phyloP scores from a whole-genome alignment of 2,329 filamentous ascomycete species.

The Sarocladium strictum region DNA sequence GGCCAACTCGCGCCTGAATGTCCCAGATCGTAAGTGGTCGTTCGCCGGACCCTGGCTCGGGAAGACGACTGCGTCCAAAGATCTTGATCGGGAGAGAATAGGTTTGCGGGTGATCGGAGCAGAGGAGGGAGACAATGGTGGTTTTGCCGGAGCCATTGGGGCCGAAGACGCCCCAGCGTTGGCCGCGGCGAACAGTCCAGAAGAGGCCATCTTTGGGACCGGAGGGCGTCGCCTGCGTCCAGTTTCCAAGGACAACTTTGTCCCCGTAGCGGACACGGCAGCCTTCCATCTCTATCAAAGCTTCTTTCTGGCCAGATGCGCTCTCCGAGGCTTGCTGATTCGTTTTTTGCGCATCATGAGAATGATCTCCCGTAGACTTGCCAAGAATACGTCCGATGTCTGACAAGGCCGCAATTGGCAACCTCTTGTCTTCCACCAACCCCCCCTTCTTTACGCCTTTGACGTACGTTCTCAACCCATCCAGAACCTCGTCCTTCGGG shows the following conservation, averaged over 20 bases:
- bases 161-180: conserved; percentile 89
- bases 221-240: conserved; percentile 54
- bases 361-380: conserved; percentile 16
- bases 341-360: not conserved
- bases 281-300: conserved; percentile 80
- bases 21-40: conserved; percentile 87
- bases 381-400: conserved; percentile 43
- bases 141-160: conserved; percentile 96
- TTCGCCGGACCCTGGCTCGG: conserved; percentile 58
- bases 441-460: conserved; percentile 38
- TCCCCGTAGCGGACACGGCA: conserved; percentile 75
- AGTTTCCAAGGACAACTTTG: conserved; percentile 75
- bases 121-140: conserved; percentile 84
- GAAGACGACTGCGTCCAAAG: conserved; percentile 77
- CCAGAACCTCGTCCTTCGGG: conserved; percentile 55
- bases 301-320: conserved; percentile 44
- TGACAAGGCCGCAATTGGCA: conserved; percentile 41
- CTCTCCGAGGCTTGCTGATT: conserved; percentile 5
- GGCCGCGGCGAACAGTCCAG: conserved; percentile 77
- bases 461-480: conserved; percentile 43
- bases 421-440: conserved; percentile 37
- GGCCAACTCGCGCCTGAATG: conserved; percentile 81
- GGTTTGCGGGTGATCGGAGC: conserved; percentile 91
- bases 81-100: conserved; percentile 84
- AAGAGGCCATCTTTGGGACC: conserved; percentile 58